These are phyloP conservation scores for Sclerotinia glacialis DNA, from an alignment of 2,329 filamentous ascomycete species.

Conservation along the genomic window DNA sequence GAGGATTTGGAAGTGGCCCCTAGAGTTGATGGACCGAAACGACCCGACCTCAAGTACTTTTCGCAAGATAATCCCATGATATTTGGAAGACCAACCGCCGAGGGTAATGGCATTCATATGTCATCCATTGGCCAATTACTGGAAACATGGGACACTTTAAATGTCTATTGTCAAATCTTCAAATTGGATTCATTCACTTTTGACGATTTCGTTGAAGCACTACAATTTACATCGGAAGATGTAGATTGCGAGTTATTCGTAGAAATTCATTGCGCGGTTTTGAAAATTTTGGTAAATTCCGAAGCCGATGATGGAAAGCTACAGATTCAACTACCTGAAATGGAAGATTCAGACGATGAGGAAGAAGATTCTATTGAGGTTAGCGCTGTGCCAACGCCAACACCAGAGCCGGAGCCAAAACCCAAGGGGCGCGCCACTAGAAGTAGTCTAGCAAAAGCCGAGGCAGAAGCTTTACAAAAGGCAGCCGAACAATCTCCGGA, in stretches of 20 bases:
- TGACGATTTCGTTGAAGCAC: constrained; percentile 88
- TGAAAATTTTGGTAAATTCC: constrained; percentile 80
- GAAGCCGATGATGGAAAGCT: constrained; percentile 75
- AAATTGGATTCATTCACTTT: constrained; percentile 95
- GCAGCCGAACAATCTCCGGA: constrained; percentile 37
- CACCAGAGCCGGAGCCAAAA: constrained; percentile 69
- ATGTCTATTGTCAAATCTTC: constrained; percentile 96
- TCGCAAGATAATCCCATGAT: constrained; percentile 61
- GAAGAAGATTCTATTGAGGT: constrained; percentile 63
- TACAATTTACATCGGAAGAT: constrained; percentile 72
- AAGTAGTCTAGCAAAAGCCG: constrained; percentile 79
- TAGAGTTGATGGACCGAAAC: constrained; percentile 56
- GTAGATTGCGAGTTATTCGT: constrained; percentile 79
- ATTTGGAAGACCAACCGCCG: constrained; percentile 46
- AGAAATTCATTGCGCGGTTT: constrained; percentile 85
- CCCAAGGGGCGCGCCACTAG: constrained; percentile 71
- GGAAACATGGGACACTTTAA: constrained; percentile 94
- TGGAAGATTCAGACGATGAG: constrained; percentile 64
- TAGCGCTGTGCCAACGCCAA: constrained; percentile 53
- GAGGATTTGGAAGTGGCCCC: constrained; percentile 84
- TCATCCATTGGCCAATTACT: constrained; percentile 80
- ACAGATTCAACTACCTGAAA: constrained; percentile 72
- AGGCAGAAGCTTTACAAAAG: constrained; percentile 65
- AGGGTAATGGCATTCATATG: constrained; percentile 67
- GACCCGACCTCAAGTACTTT: constrained; percentile 76